Evolutionary conservation across 106 monocot genomes (phyloP).

Genomic region (Phalaenopsis equestris): DNA sequence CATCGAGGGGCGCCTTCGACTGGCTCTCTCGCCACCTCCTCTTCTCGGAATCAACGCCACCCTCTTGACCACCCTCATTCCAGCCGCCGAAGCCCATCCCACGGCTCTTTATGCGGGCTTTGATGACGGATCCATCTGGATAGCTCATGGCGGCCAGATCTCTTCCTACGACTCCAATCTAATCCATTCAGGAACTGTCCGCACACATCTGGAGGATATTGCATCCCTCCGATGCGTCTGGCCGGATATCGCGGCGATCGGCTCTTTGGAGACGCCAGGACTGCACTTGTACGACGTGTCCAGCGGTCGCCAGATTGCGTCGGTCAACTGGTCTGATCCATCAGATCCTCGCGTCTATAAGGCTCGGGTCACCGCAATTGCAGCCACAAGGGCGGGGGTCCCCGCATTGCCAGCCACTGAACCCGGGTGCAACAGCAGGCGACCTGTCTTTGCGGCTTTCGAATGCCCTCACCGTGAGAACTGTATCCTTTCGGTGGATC

Average conservation of each 20-base stretch:
- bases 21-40: slow-evolving; percentile 58
- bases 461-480: slow-evolving; percentile 93
- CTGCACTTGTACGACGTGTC: slow-evolving; percentile 81
- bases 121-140: slow-evolving; percentile 64
- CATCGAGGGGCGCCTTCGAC: slow-evolving; percentile 45
- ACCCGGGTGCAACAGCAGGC: slow-evolving; percentile 7
- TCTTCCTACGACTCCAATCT: slow-evolving; percentile 69
- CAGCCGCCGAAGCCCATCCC: slow-evolving; percentile 44
- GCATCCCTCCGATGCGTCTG: slow-evolving; percentile 48
- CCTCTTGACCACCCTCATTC: slow-evolving; percentile 38
- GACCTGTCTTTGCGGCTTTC: slow-evolving; percentile 53
- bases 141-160: slow-evolving; percentile 89
- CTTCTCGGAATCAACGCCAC: slow-evolving; percentile 66
- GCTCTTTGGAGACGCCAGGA: slow-evolving; percentile 52
- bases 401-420: slow-evolving; percentile 51
- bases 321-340: slow-evolving; percentile 70
- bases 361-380: slow-evolving; percentile 68
- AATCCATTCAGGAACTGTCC: slow-evolving; percentile 39
- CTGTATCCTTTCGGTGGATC: slow-evolving; percentile 69
- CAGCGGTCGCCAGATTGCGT: slow-evolving; percentile 42
- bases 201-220: slow-evolving; percentile 81
- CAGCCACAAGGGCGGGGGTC: slow-evolving; percentile 44
- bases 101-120: slow-evolving; percentile 39
- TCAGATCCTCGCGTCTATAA: slow-evolving; percentile 70
- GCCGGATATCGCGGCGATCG: slow-evolving; percentile 45